A percentile compares a stretch with the other conserved stretches of the same genome.
Conservation (phyloP, 2,329 filamentous ascomycete genomes). For the Calonectria henricotiae region DNA sequence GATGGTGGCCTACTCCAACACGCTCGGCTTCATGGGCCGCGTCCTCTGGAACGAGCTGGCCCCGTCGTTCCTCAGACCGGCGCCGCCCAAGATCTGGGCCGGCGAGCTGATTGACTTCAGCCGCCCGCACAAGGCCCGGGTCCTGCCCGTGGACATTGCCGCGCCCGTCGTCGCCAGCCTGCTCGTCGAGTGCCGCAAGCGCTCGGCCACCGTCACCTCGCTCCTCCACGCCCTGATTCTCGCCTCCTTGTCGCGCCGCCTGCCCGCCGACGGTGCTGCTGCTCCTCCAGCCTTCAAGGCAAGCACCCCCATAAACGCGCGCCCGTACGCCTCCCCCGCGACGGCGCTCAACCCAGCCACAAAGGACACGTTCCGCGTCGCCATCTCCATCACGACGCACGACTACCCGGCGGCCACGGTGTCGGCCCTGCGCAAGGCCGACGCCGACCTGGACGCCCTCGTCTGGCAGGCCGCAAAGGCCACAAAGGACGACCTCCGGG, state of each 20-base stretch:
- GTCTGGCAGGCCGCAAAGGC: conserved; percentile 64
- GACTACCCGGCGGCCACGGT: conserved; percentile 50
- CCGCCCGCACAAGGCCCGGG: conserved; percentile 56
- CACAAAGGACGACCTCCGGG: conserved; percentile 58
- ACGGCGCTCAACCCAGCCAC: conserved; percentile 51
- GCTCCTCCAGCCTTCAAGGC: conserved; percentile 57
- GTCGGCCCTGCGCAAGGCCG: conserved; percentile 47
- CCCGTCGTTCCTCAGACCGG: conserved; percentile 59
- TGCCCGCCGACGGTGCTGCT: conserved; percentile 55
- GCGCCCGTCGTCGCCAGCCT: conserved; percentile 53
- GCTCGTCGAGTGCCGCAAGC: conserved; percentile 60
- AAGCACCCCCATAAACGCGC: conserved; percentile 64
- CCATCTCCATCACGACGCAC: conserved; percentile 59
- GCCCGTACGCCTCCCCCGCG: conserved; percentile 56
- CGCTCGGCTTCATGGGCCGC: conserved; percentile 60
- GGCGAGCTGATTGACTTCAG: conserved; percentile 58
- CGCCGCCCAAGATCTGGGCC: conserved; percentile 58
- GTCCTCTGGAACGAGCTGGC: conserved; percentile 61
- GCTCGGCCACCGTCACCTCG: conserved; percentile 65
- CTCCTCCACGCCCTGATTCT: conserved; percentile 66
- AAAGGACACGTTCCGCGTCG: conserved; percentile 58
- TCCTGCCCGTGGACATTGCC: conserved; percentile 59
- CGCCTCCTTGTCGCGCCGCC: conserved; percentile 59
- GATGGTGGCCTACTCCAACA: conserved; percentile 60
- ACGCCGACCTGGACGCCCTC: conserved; percentile 46